phyloP scores from a whole-genome alignment of 2,329 filamentous ascomycete genomes.

The Trichoderma aggressivum region DNA sequence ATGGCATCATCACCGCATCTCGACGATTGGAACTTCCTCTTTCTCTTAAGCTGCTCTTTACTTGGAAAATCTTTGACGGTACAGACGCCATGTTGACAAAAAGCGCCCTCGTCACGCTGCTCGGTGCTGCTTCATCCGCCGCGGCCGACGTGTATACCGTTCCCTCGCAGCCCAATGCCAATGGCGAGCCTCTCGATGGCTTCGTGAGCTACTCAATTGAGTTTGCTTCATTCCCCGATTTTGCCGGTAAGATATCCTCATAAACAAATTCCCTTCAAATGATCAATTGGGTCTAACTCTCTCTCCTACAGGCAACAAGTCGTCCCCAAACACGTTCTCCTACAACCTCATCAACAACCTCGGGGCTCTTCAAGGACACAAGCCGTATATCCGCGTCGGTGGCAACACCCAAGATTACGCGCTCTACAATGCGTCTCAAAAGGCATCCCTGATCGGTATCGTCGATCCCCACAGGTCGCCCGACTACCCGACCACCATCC shows the following conservation, averaged over 20 bases:
- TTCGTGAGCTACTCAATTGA: slow-evolving; percentile 54
- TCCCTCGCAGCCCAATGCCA: slow-evolving; percentile 10
- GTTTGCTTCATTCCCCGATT: slow-evolving; percentile 51
- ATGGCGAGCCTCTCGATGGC: slow-evolving; percentile 20
- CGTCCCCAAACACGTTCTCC: slow-evolving; percentile 56
- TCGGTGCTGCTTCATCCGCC: slow-evolving; percentile 9
- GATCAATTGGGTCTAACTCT: background rate
- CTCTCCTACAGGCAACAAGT: slow-evolving; percentile 43
- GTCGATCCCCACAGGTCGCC: slow-evolving; percentile 46
- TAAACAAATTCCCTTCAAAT: background rate
- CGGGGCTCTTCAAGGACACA: slow-evolving; percentile 49
- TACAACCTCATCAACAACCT: slow-evolving; percentile 58
- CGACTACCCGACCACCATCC: slow-evolving; percentile 60
- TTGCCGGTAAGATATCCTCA: slow-evolving; percentile 35
- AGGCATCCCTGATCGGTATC: slow-evolving; percentile 50
- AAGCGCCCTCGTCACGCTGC: slow-evolving; percentile 12
- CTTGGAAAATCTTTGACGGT: background rate
- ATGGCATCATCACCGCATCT: background rate
- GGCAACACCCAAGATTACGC: slow-evolving; percentile 67
- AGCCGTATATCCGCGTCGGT: slow-evolving; percentile 60
- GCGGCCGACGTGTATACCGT: slow-evolving; percentile 18
- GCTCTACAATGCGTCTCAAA: slow-evolving; percentile 53
- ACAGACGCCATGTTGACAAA: slow-evolving; percentile 8
- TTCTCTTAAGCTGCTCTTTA: background rate
- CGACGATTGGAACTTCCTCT: background rate